Conservation (phyloP, 495 filamentous ascomycete species). For the Daldinia grandis region DNA sequence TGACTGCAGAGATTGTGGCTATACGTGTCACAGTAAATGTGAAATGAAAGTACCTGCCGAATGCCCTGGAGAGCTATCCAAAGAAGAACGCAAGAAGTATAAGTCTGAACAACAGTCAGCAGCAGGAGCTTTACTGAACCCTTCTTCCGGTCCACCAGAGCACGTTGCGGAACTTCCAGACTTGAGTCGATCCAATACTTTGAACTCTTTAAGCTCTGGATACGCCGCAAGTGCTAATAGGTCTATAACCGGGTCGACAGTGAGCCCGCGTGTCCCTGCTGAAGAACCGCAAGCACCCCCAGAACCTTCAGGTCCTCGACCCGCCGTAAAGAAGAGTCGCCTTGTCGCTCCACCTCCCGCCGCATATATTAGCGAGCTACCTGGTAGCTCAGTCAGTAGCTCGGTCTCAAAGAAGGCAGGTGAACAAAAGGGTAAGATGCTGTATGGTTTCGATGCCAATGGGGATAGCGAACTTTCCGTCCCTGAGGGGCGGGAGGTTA, state of each 20-base stretch:
- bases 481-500: conserved; percentile 76
- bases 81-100: conserved; percentile 92
- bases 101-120: conserved; percentile 83
- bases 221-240: conserved; percentile 82
- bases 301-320: conserved; percentile 47
- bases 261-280: conserved; percentile 57
- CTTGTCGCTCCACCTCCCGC: conserved; percentile 88
- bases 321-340: conserved; percentile 65
- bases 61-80: conserved; percentile 90
- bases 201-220: conserved; percentile 90
- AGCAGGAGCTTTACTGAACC: conserved; percentile 66
- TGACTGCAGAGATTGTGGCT: conserved; percentile 93
- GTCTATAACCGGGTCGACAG: conserved; percentile 67
- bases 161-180: conserved; percentile 60
- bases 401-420: conserved; percentile 42
- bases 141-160: conserved; percentile 46
- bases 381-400: conserved; percentile 58
- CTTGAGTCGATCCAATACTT: conserved; percentile 84
- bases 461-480: conserved; percentile 83
- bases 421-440: conserved; percentile 83
- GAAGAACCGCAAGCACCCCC: conserved; percentile 55
- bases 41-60: conserved; percentile 98
- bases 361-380: conserved; percentile 74
- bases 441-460: conserved; percentile 82
- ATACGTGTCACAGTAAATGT: conserved; percentile 98